These are phyloP conservation scores for Jamesozyma piceae DNA, from an alignment of 805 yeast genomes.

Conservation along the genomic window DNA sequence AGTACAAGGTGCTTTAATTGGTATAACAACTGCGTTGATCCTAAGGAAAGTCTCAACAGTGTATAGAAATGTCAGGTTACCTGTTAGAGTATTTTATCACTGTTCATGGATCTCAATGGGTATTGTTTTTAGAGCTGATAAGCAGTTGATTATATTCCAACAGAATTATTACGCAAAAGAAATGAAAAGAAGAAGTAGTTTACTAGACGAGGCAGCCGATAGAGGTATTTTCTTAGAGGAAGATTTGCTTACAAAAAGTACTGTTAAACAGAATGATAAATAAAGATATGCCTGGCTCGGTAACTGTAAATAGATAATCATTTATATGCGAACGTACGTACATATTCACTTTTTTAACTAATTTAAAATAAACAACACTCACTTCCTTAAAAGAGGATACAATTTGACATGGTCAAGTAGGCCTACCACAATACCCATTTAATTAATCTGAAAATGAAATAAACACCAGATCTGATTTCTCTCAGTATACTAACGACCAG, in stretches of 20 bases:
- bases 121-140: constrained; percentile 36
- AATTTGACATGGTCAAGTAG: neutral
- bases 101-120: constrained; percentile 36
- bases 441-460: constrained; percentile 12
- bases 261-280: neutral
- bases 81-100: constrained; percentile 35
- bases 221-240: constrained; percentile 37
- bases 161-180: constrained; percentile 29
- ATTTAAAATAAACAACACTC: too few species aligned
- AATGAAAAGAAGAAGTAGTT: constrained; percentile 27
- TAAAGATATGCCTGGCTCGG: neutral
- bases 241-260: constrained; percentile 1
- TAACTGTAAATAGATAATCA: neutral
- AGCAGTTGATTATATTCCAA: constrained; percentile 32
- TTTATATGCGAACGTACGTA: neutral
- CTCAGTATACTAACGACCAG: constrained; percentile 18
- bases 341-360: neutral
- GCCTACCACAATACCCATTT: constrained; percentile 23
- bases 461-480: constrained; percentile 11
- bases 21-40: constrained; percentile 29
- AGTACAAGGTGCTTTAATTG: constrained; percentile 33
- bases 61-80: constrained; percentile 33
- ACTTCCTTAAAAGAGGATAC: neutral
- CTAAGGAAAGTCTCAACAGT: constrained; percentile 30
- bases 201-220: constrained; percentile 38